Evolutionary conservation across 1,284 basidiomycete species (phyloP), one percentile per base, ranked within the genome.

Genomic region (Pseudozyma hubeiensis): DNA sequence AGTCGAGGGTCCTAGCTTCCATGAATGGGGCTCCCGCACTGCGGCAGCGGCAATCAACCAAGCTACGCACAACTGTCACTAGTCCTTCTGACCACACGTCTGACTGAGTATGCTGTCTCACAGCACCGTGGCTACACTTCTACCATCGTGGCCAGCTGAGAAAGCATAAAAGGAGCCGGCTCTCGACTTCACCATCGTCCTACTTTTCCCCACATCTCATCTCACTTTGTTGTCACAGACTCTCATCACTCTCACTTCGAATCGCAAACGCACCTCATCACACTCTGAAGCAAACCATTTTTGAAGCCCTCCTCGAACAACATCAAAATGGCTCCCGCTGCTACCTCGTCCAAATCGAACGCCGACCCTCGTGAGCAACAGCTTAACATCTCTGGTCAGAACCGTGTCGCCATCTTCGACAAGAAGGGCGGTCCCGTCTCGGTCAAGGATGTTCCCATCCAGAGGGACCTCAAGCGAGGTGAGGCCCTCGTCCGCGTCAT

Each of bases 401-500:
- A 74, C 52, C 72, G 59, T 1, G 78, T 64, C 45, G 79, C 79
- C 52, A 69, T 79, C 65, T 78, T 75, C 34, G 60, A 72, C 57
- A 63, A 81, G 67, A 53, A 81, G 51, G 76, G 77, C 24, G 77
- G 78, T 16, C 72, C 75, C 31, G 65, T 80, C 46, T 62, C 58
- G 4, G 50, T 81, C 62, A 60, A 69, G 17, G 57, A 67, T 14
- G 50, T 60, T 10, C 58, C 86, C 24, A 91, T 94, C 79, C 88
- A 86, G 58, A 85, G 87, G 19, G 88, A 92, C 14, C 91, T 94
- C 84, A 86, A 87, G 29, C 90, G 91, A 1, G 92, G 92, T 59
- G 90, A 94, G 85, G 93, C 91, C 77, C 89, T 94, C 71, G 88
- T 94, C 84, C 90, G 91, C 84, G 87, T 95, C 84, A 75, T 78